Percentiles rank a stretch among this genome's conserved stretches.
These are phyloP conservation scores for Colletotrichum sp. DNA, from an alignment of 2,329 filamentous ascomycete species.

Conservation along the genomic window DNA sequence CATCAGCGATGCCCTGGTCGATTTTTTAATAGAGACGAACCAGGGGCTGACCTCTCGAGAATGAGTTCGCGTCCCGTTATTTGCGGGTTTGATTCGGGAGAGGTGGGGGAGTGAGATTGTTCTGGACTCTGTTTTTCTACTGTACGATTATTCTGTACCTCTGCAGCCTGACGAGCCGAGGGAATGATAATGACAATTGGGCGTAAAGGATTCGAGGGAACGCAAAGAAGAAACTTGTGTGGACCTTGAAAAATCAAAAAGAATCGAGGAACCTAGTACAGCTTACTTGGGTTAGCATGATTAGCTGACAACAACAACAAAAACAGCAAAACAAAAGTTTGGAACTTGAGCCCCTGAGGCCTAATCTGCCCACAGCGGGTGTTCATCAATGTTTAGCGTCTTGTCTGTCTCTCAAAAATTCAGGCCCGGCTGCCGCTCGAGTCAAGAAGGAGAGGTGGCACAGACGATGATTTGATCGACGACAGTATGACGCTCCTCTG, in stretches of 20 bases:
- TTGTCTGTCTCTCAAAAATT: slow-evolving; percentile 2
- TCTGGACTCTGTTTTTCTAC: not conserved
- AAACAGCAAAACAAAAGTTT: not conserved
- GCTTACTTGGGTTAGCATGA: not conserved
- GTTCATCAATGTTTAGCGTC: not conserved
- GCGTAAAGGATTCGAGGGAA: not conserved
- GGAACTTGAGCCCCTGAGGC: not conserved
- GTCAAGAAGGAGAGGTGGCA: slow-evolving; percentile 11
- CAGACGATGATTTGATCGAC: slow-evolving; percentile 12
- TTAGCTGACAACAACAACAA: not conserved
- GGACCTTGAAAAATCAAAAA: not conserved
- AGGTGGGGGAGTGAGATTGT: not conserved
- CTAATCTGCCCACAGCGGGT: not conserved
- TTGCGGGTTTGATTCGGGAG: slow-evolving; percentile 4
- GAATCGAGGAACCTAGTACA: not conserved
- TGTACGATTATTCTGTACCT: not conserved
- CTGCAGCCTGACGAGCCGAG: not conserved
- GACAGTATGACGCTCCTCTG: slow-evolving; percentile 11
- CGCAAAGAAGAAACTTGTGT: not conserved
- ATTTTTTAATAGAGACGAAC: not conserved
- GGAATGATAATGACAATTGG: not conserved
- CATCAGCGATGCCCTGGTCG: not conserved
- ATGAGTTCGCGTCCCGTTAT: slow-evolving; percentile 6
- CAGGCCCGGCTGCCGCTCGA: not conserved
- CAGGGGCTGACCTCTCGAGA: slow-evolving; percentile 2